Evolutionary conservation across 176 grass and related monocot species (phyloP), one percentile per base, ranked within the genome.

Genomic region (Oryza longistaminata): DNA sequence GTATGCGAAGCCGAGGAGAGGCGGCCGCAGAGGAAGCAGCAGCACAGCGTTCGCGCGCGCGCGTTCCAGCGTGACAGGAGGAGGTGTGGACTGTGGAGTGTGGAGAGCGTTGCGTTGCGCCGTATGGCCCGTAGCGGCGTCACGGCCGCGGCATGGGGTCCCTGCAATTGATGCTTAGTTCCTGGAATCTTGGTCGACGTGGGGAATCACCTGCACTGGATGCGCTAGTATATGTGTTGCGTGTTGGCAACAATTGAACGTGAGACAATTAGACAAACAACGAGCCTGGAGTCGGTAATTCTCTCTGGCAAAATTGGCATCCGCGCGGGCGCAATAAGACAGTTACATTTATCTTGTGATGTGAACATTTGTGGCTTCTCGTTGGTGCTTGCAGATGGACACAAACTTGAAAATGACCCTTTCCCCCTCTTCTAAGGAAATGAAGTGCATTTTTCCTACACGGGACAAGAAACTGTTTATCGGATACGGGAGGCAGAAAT

Each of bases 291-390:
- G 15, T 14, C 52, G 52, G 12, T 55, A 55, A 55, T 55, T 55
- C 17, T 40, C 1, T 4, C 61, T 24, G 27, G 10, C 35, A 37
- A 8, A 42, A 58, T 55, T 21, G 52, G 6, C 13, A 33, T 24
- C 29, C n/a, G 12, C 1, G 40, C 17, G 21, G 25, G 2, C 49
- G 5, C 35, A 44, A 35, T 52, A 43, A 11, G 8, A 52, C 3
- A n/a, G 82, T 25, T 64, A 49, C 19, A 13, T 64, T 52, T 77
- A 77, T 88, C 66, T 37, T 27, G 15, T 31, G 86, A 83, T 52
- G 80, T 55, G 50, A 66, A 78, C 66, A 65, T 50, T 42, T 78
- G 73, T 64, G 86, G 85, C 70, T 46, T 42, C 71, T 48, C 9
- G 9, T 58, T 31, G 12, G 66, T 65, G 73, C 49, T 55, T 83